These are phyloP conservation scores for Mercurialis annua DNA, from an alignment of 345 rosid species.

Conservation along the genomic window DNA sequence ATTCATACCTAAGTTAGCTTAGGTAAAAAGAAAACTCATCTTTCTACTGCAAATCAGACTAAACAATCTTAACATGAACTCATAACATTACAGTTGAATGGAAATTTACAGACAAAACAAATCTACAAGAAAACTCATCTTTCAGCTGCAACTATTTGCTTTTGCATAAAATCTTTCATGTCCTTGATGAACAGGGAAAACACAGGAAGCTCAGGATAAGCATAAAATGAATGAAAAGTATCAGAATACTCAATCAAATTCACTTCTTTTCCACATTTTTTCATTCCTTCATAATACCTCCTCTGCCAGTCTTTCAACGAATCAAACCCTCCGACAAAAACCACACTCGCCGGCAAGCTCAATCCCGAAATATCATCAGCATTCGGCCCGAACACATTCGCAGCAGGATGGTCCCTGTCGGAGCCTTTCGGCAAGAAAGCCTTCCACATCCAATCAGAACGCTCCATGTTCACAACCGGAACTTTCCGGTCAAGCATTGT, in stretches of 20 bases:
- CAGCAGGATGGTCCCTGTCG: conserved; percentile 15
- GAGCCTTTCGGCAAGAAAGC: conserved; percentile 14
- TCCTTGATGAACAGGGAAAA: too few species aligned
- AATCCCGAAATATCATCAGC: conserved; percentile 10
- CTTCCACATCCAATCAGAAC: conserved; percentile 19
- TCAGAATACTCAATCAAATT: conserved; percentile 11
- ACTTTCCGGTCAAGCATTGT: not conserved
- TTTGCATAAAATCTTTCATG: too few species aligned
- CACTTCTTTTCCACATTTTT: conserved; percentile 9
- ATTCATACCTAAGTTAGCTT: too few species aligned
- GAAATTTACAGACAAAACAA: too few species aligned
- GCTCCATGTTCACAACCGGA: not conserved
- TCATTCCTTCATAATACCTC: conserved; percentile 15
- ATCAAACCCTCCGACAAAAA: conserved; percentile 16
- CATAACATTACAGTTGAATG: too few species aligned
- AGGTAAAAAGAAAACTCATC: too few species aligned
- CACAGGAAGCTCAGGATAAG: too few species aligned
- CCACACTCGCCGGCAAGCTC: conserved; percentile 1
- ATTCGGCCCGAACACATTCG: conserved; percentile 11
- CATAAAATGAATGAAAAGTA: too few species aligned
- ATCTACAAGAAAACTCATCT: too few species aligned
- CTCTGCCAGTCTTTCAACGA: conserved; percentile 17
- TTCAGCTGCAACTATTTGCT: too few species aligned
- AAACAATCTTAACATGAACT: too few species aligned
- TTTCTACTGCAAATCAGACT: too few species aligned